Evolutionary conservation across 306 rosid species (phyloP).

Genomic region (Inga oerstediana): DNA sequence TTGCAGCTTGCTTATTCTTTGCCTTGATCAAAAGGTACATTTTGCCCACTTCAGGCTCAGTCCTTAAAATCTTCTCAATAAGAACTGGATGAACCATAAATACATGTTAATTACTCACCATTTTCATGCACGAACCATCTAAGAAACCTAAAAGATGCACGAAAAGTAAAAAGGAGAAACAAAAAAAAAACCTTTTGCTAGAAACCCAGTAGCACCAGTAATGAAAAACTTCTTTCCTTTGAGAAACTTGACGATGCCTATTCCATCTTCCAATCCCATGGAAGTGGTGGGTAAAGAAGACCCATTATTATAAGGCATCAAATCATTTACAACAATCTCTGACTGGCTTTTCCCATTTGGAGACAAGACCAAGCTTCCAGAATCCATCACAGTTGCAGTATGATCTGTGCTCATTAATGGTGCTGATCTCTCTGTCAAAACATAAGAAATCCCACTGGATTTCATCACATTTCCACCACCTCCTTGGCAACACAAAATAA

Average conservation of each 20-base stretch:
- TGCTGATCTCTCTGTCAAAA: constrained; percentile 46
- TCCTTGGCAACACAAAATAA: constrained; percentile 58
- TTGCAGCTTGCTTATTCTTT: constrained; percentile 78
- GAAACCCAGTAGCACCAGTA: constrained; percentile 95
- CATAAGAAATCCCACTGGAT: constrained; percentile 51
- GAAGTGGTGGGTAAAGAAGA: constrained; percentile 39
- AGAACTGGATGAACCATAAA: constrained; percentile 58
- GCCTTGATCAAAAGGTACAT: constrained; percentile 90
- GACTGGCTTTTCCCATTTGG: constrained; percentile 20
- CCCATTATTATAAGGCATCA: constrained; percentile 63
- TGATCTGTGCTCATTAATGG: constrained; percentile 49
- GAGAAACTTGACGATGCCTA: constrained; percentile 82
- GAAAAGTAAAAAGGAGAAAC: background rate
- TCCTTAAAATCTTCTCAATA: constrained; percentile 89
- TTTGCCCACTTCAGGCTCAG: constrained; percentile 85
- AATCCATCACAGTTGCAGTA: constrained; percentile 51
- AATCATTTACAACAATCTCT: constrained; percentile 49
- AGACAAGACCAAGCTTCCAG: constrained; percentile 64
- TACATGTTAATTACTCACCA: constrained; percentile 7
- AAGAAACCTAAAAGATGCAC: background rate
- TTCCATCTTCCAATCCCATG: constrained; percentile 65
- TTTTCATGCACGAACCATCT: background rate
- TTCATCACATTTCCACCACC: constrained; percentile 59
- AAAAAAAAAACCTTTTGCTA: constrained; percentile 68
- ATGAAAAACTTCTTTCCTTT: constrained; percentile 75